Percentiles rank a stretch among this genome's conserved stretches.
These are phyloP conservation scores for Sphaerulina populicola DNA, from an alignment of 2,329 filamentous ascomycete species.

Conservation along the genomic window DNA sequence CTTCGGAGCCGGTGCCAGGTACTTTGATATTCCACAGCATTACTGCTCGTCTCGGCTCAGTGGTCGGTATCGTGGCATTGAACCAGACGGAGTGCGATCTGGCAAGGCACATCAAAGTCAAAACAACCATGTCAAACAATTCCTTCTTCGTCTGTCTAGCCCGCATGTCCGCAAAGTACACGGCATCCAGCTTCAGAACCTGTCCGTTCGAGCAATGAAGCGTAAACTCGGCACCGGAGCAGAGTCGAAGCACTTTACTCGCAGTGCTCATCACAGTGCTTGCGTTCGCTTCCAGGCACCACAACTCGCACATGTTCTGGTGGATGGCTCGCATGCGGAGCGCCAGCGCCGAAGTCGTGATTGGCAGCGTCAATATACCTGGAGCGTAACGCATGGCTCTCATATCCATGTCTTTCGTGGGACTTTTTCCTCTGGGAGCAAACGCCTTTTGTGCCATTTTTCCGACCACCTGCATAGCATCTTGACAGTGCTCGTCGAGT, in stretches of 20 bases:
- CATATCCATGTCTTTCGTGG: not conserved
- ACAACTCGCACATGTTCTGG: slow-evolving; percentile 1
- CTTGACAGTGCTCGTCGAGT: not conserved
- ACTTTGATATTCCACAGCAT: not conserved
- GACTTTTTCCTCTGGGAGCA: not conserved
- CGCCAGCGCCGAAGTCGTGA: not conserved
- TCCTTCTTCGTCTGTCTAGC: not conserved
- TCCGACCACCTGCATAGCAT: not conserved
- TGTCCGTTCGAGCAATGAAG: not conserved
- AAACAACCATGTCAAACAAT: slow-evolving; percentile 1
- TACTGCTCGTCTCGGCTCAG: not conserved
- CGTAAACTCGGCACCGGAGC: slow-evolving; percentile 1
- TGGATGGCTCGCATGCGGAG: not conserved
- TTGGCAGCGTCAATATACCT: not conserved
- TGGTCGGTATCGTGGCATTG: not conserved
- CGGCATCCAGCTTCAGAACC: not conserved
- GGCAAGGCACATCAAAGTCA: slow-evolving; percentile 1
- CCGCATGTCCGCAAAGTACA: not conserved
- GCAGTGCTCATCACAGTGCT: not conserved
- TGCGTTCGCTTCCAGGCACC: not conserved
- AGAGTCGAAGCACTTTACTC: not conserved
- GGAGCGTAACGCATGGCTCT: not conserved
- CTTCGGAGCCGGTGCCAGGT: not conserved
- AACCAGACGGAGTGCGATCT: slow-evolving; percentile 3
- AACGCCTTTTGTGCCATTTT: not conserved